Evolutionary conservation across 768 basidiomycete species (phyloP), one percentile per base, ranked within the genome.

Genomic region (Boletus pseudo-olivaceus): DNA sequence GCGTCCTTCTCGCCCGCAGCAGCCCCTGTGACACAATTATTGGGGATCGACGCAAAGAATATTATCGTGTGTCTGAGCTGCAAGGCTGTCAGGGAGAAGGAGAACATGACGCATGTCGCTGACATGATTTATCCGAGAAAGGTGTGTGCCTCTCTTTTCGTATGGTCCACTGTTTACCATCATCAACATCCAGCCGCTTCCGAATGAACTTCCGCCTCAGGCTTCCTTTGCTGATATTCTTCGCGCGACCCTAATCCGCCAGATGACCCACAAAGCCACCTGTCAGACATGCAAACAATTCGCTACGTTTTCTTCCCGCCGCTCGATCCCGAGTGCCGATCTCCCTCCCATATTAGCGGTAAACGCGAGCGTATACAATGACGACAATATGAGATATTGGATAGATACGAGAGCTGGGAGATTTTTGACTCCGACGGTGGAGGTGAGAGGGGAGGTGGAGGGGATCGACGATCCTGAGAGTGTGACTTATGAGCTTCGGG

Each of bases 91-190:
- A 76, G 84, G 48, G 82, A 84, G 59, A 90, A 96, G 67, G 86
- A 88, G 49, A 84, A 85, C 53, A 77, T 88, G 70, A 82, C 88
- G 2, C 93, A 96, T 66, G 78, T 93, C 6, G 71, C 97, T 17
- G 97, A 98, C 65, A 69, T 98, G 67, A 72, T 82, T 11, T 98
- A 98, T 68, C 93, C 93, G 5, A 82, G 87, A 44, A 91, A 86
- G 73, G 93, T 93, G 33, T 32, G 75, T 57, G 7, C 30, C 46
- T 35, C 44, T 55, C 33, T 43, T 19, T 44, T 49, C 39, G 0
- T 40, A 2, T 26, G 2, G 35, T n/a, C 11, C 19, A 30, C 14
- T 23, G 10, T 40, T 52, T 15, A 45, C 23, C 27, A 15, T 42
- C 49, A 55, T 53, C 30, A 35, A 38, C 29, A 30, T 38, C 17